Percentiles rank a stretch among this genome's conserved stretches.
These are phyloP conservation scores for Lolium rigidum DNA, from an alignment of 176 grass and related monocot genomes.

Conservation along the genomic window DNA sequence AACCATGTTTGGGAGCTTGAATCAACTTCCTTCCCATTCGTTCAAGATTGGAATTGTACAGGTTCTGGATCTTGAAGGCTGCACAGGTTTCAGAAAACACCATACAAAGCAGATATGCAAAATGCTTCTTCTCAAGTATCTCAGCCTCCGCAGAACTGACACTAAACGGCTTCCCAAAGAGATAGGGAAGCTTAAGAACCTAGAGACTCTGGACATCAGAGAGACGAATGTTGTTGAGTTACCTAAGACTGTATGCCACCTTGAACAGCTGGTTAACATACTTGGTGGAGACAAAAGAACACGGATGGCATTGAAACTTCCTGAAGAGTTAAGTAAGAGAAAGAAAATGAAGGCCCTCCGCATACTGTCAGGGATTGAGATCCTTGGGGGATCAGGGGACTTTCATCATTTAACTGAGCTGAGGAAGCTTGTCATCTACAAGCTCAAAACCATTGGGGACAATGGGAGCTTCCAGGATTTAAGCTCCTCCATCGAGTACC, in stretches of 20 bases:
- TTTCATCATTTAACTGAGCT: neutral
- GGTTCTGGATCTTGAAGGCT: conserved; percentile 10
- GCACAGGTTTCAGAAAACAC: neutral
- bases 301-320: neutral
- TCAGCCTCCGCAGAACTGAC: conserved; percentile 5
- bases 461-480: neutral
- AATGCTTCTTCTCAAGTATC: conserved; percentile 17
- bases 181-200: neutral
- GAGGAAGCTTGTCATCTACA: conserved; percentile 2
- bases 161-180: neutral
- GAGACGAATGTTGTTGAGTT: neutral
- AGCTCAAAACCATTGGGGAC: neutral
- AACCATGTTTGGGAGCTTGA: conserved; percentile 21
- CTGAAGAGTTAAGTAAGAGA: neutral
- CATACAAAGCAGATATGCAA: neutral
- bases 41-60: conserved; percentile 12
- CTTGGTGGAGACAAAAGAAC: neutral
- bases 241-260: neutral
- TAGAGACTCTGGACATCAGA: neutral
- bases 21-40: neutral
- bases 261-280: neutral
- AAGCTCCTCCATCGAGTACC: conserved; percentile 1
- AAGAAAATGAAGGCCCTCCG: neutral
- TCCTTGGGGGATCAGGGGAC: neutral
- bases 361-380: conserved; percentile 5